Base-by-base conservation (phyloP, 2,329 filamentous ascomycete genomes). In the Phaeophleospora eucalypticola region DNA sequence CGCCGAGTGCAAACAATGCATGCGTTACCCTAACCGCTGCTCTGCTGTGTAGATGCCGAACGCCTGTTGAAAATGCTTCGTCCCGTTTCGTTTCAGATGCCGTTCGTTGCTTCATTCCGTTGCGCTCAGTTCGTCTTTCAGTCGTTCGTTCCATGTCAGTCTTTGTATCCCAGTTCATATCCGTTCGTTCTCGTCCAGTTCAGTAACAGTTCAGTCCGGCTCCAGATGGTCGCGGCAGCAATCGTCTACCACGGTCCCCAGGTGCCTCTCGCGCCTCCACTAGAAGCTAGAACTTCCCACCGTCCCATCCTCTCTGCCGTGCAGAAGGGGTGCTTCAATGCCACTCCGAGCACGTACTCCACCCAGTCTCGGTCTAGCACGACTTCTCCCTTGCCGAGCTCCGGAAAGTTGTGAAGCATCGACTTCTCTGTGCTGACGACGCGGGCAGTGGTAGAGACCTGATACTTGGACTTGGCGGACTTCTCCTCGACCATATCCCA, bases 181-280 rank as follows among this genome's bases (percentile, higher is more conserved):
- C 34, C 24, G 8, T 9, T 42, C 15, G 32, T 12, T 29, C 34
- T 16, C 37, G 37, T 20, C 12, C 24, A n/a, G n/a, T n/a, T n/a
- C n/a, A n/a, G n/a, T n/a, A n/a, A n/a, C n/a, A n/a, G n/a, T n/a
- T n/a, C n/a, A n/a, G n/a, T n/a, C n/a, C n/a, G n/a, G n/a, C n/a
- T n/a, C n/a, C n/a, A n/a, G n/a, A n/a, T n/a, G n/a, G n/a, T n/a
- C n/a, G n/a, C n/a, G n/a, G n/a, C n/a, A n/a, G n/a, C n/a, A n/a
- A n/a, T n/a, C n/a, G n/a, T n/a, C 56, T 49, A 63, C 57, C 57
- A 63, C 10, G 60, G 60, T 16, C 60, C 60, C 60, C 60, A 63
- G 18, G 49, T 59, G 10, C 44, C 51, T 43, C 59, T 49, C 16
- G 48, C 20, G 14, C 57, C 59, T 14, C 49, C 52, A 43, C 54